Evolutionary conservation across 768 basidiomycete species (phyloP), one percentile per base, ranked within the genome.

Genomic region (Rossbeevera mucosa): DNA sequence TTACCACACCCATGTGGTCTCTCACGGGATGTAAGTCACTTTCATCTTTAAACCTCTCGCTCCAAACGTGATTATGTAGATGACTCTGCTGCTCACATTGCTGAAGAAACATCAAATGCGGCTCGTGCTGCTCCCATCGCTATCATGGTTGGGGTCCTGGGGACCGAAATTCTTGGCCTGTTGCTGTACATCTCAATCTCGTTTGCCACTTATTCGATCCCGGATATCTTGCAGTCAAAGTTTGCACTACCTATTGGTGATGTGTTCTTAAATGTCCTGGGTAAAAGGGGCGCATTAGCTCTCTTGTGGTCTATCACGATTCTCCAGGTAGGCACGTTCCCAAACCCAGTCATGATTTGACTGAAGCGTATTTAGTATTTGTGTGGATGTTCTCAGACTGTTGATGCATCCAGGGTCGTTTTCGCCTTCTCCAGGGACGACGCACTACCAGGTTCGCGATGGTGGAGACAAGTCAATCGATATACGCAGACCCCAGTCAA

Each of bases 1-100:
- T 65, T 47, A 65, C 66, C 33, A 44, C 43, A 16, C 61, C 66
- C 7, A 68, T 67, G 61, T 59, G 64, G 56, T 52, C 51, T 22
- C 42, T 59, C 28, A 66, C 61, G 14, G 59, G 66, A 36, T 65
- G 63, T 64, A 29, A 22, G 58, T 54, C 25, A 13, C 40, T 16
- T 7, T 42, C 6, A 7, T 24, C 5, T 44, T 13, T 18, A 11
- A n/a, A 20, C 11, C 2, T n/a, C 14, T 7, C 16, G 18, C 18
- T 20, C 36, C 36, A 20, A 20, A 38, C 9, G 20, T 11, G 16
- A 2, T 45, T 22, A 30, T 12, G 57, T 21, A 77, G 76, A 76
- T 31, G 75, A 78, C 57, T 78, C 76, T 18, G 76, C 74, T 9
- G 77, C 71, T 6, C 75, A 76, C 50, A 74, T 78, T 16, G 68